Conservation (phyloP, 306 rosid genomes). For the Dryas octopetala region DNA sequence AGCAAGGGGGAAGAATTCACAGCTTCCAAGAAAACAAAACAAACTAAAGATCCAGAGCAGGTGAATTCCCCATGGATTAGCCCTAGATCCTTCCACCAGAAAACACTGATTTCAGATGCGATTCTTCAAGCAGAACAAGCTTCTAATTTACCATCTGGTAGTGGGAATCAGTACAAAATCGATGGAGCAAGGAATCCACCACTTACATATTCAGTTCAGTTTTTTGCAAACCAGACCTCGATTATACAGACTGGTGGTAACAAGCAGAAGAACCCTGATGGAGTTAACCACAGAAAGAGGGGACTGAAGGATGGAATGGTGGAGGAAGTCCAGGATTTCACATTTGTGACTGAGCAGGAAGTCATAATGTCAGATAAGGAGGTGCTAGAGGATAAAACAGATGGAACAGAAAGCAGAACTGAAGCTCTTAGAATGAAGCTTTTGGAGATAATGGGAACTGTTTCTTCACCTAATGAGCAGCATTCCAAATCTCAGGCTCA, state of each 20-base stretch:
- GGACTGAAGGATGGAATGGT: constrained; percentile 39
- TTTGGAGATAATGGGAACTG: constrained; percentile 71
- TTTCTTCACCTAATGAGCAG: constrained; percentile 53
- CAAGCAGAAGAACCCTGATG: constrained; percentile 45
- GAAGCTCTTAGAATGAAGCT: constrained; percentile 80
- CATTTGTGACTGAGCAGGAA: constrained; percentile 44
- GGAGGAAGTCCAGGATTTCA: constrained; percentile 48
- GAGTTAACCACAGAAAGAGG: constrained; percentile 41
- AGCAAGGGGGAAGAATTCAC: constrained; percentile 37
- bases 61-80: constrained; percentile 50
- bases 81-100: constrained; percentile 39
- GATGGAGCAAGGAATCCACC: constrained; percentile 45
- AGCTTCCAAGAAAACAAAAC: constrained; percentile 38
- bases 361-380: constrained; percentile 40
- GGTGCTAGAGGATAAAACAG: constrained; percentile 34
- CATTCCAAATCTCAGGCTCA: constrained; percentile 40
- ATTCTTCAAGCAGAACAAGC: constrained; percentile 40
- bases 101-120: constrained; percentile 41
- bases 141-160: constrained; percentile 40
- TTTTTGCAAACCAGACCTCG: constrained; percentile 42
- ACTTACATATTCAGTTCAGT: constrained; percentile 33
- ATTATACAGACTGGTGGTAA: constrained; percentile 36
- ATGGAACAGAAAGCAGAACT: constrained; percentile 54
- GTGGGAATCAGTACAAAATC: constrained; percentile 33
- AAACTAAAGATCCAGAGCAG: constrained; percentile 38